Evolutionary conservation across 2,329 filamentous ascomycete genomes (phyloP), one percentile per base, ranked within the genome.

Genomic region (Penicillium palitans): DNA sequence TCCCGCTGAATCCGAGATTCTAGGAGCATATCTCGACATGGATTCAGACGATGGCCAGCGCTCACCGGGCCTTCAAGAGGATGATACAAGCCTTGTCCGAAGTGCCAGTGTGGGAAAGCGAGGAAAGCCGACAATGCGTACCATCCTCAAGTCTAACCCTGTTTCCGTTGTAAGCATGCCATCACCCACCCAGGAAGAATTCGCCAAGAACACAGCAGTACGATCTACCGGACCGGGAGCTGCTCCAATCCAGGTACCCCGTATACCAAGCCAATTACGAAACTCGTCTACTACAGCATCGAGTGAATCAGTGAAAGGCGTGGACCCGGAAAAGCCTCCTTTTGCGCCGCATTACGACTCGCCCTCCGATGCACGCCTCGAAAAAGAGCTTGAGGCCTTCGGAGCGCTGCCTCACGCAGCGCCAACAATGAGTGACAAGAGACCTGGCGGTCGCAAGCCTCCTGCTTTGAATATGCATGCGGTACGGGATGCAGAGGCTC

Each of bases 391-490:
- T 4, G 64, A 59, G 39, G 56, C 45, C 13, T 48, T 58, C 8
- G 55, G 44, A 17, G 17, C 19, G n/a, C 60, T 74, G 19, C 68
- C 70, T 3, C 64, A 49, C 52, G 63, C 71, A 41, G 65, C 70
- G 9, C 71, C 69, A 8, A 72, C 72, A 8, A 75, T 78, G 74
- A 77, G 75, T 57, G 70, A 74, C 51, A 78, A 70, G 59, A 70
- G 74, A 40, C 75, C 74, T 21, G 67, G 69, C 19, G 70, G 66
- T 40, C 74, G 69, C 52, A 71, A 76, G 59, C 93, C 93, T 33
- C 90, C 91, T 4, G 85, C 84, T 37, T 79, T 97, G 4, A 87
- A 97, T 70, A 88, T 97, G 25, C 88, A 93, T 69, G 90, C 90
- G 4, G 90, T 96, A 4, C 84, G 87, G 63, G 87, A 89, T 52